Percentiles rank a stretch among this genome's conserved stretches.
phyloP scores from a whole-genome alignment of 495 filamentous ascomycete genomes.

The Penicillium lividum region DNA sequence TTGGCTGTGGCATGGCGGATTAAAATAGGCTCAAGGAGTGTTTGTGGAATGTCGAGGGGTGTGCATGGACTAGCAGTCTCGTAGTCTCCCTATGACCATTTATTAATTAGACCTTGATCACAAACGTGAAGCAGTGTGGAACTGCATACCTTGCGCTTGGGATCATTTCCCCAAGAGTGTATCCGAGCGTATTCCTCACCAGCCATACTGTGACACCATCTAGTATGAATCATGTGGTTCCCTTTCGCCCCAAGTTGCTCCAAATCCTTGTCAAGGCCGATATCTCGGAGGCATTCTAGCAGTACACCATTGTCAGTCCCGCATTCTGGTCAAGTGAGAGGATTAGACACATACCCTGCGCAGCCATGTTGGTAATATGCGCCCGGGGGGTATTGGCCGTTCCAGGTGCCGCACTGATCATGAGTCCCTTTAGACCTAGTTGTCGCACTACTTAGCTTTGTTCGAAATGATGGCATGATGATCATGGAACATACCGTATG shows the following conservation, averaged over 20 bases:
- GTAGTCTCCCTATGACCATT: neutral
- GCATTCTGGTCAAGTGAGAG: no score
- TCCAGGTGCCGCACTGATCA: neutral
- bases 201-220: neutral
- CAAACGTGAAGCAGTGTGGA: neutral
- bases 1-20: slow-evolving; percentile 31
- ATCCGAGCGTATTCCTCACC: neutral
- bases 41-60: slow-evolving; percentile 47
- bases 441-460: no score
- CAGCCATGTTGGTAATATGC: slow-evolving; percentile 5
- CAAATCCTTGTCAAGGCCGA: no score
- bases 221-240: no score
- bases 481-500: no score
- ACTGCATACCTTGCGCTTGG: neutral
- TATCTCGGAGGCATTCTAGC: no score
- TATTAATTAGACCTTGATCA: neutral
- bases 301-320: no score
- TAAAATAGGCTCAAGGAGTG: slow-evolving; percentile 46
- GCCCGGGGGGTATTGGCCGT: slow-evolving; percentile 2
- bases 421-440: neutral
- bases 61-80: slow-evolving; percentile 31
- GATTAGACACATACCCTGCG: neutral
- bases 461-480: no score
- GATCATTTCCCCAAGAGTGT: slow-evolving; percentile 2
- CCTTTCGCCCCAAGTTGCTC: no score